Evolutionary conservation across 805 yeast species (phyloP).

Genomic region (Zygoascus biomembranicola): DNA sequence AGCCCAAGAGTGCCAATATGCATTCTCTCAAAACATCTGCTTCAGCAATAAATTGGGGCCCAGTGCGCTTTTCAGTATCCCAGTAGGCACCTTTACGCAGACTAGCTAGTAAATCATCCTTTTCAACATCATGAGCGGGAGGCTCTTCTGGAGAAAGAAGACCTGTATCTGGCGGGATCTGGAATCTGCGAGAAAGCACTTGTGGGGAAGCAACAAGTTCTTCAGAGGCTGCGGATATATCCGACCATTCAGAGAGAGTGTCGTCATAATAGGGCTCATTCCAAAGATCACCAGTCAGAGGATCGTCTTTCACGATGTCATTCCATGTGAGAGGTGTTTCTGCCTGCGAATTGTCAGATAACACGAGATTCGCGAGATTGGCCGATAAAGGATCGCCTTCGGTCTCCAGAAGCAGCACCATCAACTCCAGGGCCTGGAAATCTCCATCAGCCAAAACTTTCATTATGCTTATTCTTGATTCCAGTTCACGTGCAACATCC

Average conservation of each 20-base stretch:
- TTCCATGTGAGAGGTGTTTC: conserved; percentile 15
- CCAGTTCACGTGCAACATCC: conserved; percentile 22
- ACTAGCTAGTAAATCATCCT: background rate
- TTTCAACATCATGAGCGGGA: background rate
- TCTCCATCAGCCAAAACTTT: background rate
- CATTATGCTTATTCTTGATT: conserved; percentile 7
- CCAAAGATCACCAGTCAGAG: conserved; percentile 22
- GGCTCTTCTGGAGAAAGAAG: background rate
- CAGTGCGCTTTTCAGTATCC: background rate
- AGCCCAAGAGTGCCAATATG: conserved; percentile 11
- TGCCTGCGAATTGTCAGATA: background rate
- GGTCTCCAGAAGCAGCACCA: conserved; percentile 17
- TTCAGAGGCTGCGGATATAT: background rate
- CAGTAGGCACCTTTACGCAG: background rate
- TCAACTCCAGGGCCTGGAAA: conserved; percentile 4
- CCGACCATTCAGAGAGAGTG: conserved; percentile 6
- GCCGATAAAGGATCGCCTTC: conserved; percentile 8
- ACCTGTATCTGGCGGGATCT: background rate
- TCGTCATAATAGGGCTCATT: conserved; percentile 7
- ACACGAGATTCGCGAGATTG: background rate
- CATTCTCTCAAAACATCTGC: conserved; percentile 14
- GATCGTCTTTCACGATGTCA: conserved; percentile 23
- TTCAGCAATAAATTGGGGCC: conserved; percentile 1
- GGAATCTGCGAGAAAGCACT: background rate
- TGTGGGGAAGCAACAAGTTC: background rate